Percentiles rank a stretch among this genome's conserved stretches.
These are phyloP conservation scores for Pichiaceae sp. DNA, from an alignment of 1,139 yeast genomes.

Conservation along the genomic window DNA sequence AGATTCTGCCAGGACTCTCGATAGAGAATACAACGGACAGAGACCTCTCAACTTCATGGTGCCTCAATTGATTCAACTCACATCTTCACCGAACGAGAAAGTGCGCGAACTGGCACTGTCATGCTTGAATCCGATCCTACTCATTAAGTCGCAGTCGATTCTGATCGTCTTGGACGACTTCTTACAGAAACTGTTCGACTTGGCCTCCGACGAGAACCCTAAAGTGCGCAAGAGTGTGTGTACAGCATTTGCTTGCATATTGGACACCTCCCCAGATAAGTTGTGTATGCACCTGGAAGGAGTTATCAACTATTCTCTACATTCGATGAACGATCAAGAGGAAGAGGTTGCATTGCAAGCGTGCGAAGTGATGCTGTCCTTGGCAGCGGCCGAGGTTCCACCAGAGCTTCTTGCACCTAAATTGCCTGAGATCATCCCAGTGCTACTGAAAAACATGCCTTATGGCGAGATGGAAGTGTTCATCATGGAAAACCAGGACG, in stretches of 20 bases:
- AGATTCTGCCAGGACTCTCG: slow-evolving; percentile 56
- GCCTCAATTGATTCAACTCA: slow-evolving; percentile 51
- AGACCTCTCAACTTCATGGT: slow-evolving; percentile 64
- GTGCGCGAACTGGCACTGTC: slow-evolving; percentile 59
- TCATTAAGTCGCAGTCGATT: slow-evolving; percentile 58
- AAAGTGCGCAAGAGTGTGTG: slow-evolving; percentile 71
- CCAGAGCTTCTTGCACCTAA: slow-evolving; percentile 44
- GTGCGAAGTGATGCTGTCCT: slow-evolving; percentile 78
- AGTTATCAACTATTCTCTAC: slow-evolving; percentile 75
- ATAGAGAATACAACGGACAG: slow-evolving; percentile 55
- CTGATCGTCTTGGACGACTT: slow-evolving; percentile 59
- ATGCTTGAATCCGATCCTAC: slow-evolving; percentile 72
- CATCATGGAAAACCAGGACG: slow-evolving; percentile 61
- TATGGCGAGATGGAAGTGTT: slow-evolving; percentile 78
- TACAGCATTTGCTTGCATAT: slow-evolving; percentile 61
- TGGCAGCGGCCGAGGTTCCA: slow-evolving; percentile 57
- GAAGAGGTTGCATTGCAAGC: slow-evolving; percentile 85
- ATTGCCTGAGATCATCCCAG: slow-evolving; percentile 60
- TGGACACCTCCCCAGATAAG: slow-evolving; percentile 77
- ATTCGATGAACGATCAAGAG: slow-evolving; percentile 59
- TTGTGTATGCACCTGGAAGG: slow-evolving; percentile 76
- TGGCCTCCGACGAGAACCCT: slow-evolving; percentile 44
- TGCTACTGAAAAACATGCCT: slow-evolving; percentile 74
- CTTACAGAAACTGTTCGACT: slow-evolving; percentile 51
- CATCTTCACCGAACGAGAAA: slow-evolving; percentile 31